Conservation (phyloP, 139 green algal species). For the Tetradesmus lagerheimii region DNA sequence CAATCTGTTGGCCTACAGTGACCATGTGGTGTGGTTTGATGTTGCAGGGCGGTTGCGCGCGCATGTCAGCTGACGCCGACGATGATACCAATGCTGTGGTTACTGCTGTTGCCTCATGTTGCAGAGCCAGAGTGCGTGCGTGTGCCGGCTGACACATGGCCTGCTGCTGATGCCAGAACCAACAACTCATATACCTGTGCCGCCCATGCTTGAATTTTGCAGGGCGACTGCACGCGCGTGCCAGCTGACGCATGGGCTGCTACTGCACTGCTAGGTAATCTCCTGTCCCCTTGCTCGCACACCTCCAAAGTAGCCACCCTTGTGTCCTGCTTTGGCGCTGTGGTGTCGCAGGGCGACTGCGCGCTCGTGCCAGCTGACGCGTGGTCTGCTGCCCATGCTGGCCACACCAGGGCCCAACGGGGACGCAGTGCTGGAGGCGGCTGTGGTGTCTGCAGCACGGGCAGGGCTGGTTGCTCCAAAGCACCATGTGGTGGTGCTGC, state of each 20-base stretch:
- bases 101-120: too few species aligned
- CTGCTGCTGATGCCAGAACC: too few species aligned
- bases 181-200: too few species aligned
- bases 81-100: too few species aligned
- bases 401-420: slow-evolving; percentile 78
- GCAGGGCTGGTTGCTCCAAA: slow-evolving; percentile 72
- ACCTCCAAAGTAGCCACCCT: too few species aligned
- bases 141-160: too few species aligned
- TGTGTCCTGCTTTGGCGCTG: neutral
- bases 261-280: too few species aligned
- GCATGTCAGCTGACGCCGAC: neutral
- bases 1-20: too few species aligned
- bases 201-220: neutral
- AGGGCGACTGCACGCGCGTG: neutral
- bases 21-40: too few species aligned
- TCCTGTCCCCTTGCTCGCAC: too few species aligned
- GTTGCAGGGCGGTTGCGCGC: neutral
- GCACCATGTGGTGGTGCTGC: slow-evolving; percentile 83
- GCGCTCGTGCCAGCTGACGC: slow-evolving; percentile 82
- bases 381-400: slow-evolving; percentile 88
- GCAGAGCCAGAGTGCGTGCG: too few species aligned
- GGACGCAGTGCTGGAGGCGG: slow-evolving; percentile 50
- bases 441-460: slow-evolving; percentile 8
- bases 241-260: slow-evolving; percentile 47
- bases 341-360: slow-evolving; percentile 53